These are phyloP conservation scores for Yamadazyma kitorensis DNA, from an alignment of 805 yeast species.

Conservation along the genomic window DNA sequence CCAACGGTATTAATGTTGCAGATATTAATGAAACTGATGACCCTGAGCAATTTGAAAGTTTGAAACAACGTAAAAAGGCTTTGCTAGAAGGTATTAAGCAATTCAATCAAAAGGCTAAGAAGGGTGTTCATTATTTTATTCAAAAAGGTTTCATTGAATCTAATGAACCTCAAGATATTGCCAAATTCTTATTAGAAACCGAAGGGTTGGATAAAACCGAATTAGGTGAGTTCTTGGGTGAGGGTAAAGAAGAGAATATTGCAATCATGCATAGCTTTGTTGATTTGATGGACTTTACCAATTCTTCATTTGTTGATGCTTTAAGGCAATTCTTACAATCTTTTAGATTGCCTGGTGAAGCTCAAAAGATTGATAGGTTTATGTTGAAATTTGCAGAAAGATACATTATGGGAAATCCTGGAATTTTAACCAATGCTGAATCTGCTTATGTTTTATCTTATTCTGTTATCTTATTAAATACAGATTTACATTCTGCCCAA, in stretches of 20 bases:
- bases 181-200: constrained; percentile 64
- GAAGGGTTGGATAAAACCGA: constrained; percentile 79
- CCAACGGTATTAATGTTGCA: constrained; percentile 12
- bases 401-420: constrained; percentile 83
- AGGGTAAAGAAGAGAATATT: constrained; percentile 73
- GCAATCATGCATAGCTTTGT: constrained; percentile 92
- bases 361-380: constrained; percentile 94
- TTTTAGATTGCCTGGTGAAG: constrained; percentile 96
- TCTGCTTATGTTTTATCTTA: constrained; percentile 90
- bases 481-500: constrained; percentile 89
- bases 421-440: constrained; percentile 86
- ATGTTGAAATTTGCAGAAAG: constrained; percentile 97
- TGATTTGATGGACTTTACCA: constrained; percentile 76
- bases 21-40: constrained; percentile 51
- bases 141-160: constrained; percentile 61
- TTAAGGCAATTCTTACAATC: constrained; percentile 79
- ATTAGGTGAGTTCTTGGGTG: constrained; percentile 92
- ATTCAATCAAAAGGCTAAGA: constrained; percentile 83
- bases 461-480: constrained; percentile 88
- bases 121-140: constrained; percentile 65
- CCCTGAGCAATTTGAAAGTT: constrained; percentile 79
- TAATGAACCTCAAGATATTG: constrained; percentile 65
- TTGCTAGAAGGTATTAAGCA: constrained; percentile 72
- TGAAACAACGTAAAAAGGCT: constrained; percentile 80
- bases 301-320: constrained; percentile 75